Conservation (phyloP, 2,329 filamentous ascomycete genomes). For the Plenodomus lindquistii region DNA sequence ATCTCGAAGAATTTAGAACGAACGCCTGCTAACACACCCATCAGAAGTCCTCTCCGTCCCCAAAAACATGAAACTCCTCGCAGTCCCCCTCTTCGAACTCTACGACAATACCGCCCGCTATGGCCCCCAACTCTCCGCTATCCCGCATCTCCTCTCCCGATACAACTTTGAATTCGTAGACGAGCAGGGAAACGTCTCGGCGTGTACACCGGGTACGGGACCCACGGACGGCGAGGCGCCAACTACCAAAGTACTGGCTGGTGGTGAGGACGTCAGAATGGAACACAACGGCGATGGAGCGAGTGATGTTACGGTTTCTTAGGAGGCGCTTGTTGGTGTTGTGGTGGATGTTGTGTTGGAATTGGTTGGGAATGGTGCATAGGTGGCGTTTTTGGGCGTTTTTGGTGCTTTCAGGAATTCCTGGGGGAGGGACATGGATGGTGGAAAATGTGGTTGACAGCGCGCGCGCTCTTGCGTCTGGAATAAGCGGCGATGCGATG, state of each 20-base stretch:
- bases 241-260: conserved; percentile 44
- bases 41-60: conserved; percentile 92
- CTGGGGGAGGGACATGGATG: not conserved
- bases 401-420: not conserved
- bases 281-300: conserved; percentile 42
- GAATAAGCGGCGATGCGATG: too few relatives aligned
- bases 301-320: conserved; percentile 41
- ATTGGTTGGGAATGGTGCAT: conserved; percentile 5
- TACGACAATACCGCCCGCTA: conserved; percentile 97
- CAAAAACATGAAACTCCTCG: conserved; percentile 99
- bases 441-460: too few relatives aligned
- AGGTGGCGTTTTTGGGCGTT: conserved; percentile 7
- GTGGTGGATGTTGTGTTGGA: not conserved
- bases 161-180: conserved; percentile 99
- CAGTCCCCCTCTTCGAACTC: conserved; percentile 93
- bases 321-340: conserved; percentile 6
- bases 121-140: conserved; percentile 92
- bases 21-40: conserved; percentile 11
- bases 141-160: conserved; percentile 88
- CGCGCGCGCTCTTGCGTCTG: too few relatives aligned
- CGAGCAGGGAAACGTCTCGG: conserved; percentile 85
- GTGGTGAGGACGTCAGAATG: conserved; percentile 44
- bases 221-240: conserved; percentile 46
- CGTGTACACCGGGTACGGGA: conserved; percentile 78
- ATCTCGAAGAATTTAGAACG: not conserved